Evolutionary conservation across 106 monocot genomes (phyloP).

Genomic region (Ottelia alismoides): DNA sequence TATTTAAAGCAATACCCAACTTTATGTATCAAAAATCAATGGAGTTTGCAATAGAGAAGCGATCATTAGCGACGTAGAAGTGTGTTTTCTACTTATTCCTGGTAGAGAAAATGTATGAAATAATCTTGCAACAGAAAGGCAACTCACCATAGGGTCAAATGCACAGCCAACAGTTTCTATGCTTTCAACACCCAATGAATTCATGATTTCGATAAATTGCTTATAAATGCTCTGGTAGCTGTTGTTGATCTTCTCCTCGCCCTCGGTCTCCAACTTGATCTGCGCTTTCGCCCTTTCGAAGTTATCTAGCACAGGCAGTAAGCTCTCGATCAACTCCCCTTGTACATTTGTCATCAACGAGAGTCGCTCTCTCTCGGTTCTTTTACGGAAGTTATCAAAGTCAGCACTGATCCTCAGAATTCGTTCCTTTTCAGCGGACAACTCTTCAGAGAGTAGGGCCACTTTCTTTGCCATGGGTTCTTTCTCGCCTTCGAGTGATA

Average conservation of each 20-base stretch:
- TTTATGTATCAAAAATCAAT: too few species aligned
- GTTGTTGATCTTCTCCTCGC: constrained; percentile 49
- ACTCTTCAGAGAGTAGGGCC: constrained; percentile 30
- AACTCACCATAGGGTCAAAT: too few species aligned
- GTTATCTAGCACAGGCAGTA: constrained; percentile 67
- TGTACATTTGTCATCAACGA: constrained; percentile 42
- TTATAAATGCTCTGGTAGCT: constrained; percentile 95
- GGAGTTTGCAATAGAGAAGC: too few species aligned
- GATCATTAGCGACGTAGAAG: too few species aligned
- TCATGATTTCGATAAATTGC: constrained; percentile 80
- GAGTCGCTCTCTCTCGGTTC: constrained; percentile 47
- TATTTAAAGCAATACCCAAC: too few species aligned
- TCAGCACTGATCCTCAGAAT: constrained; percentile 71
- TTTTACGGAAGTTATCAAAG: constrained; percentile 72
- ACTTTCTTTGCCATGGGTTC: constrained; percentile 25
- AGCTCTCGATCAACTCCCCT: constrained; percentile 46
- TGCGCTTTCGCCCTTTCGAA: constrained; percentile 64
- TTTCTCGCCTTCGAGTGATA: constrained; percentile 23
- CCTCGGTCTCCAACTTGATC: constrained; percentile 57
- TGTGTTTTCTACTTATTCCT: too few species aligned
- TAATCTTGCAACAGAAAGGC: too few species aligned
- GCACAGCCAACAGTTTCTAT: constrained; percentile 70
- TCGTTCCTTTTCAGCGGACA: constrained; percentile 30
- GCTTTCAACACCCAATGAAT: constrained; percentile 48
- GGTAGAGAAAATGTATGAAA: too few species aligned